Evolutionary conservation across 257 asterid genomes (phyloP), one percentile per base, ranked within the genome.

Genomic region (Penstemon barbatus): DNA sequence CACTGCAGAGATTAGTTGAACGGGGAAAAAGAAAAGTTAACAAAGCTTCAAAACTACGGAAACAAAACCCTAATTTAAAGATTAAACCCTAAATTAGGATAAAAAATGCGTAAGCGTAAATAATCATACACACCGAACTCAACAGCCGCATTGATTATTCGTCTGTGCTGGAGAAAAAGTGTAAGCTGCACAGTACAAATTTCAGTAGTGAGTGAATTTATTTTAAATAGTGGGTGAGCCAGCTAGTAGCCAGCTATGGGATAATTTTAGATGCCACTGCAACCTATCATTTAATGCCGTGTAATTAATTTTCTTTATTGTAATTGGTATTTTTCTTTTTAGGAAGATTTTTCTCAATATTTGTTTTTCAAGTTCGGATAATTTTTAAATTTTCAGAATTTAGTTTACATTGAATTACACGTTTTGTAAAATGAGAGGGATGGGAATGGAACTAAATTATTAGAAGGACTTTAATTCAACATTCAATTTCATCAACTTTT

Each of bases 121-220:
- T 59, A 77, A 77, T 71, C 75, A 69, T 45, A 56, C 64, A 72
- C 72, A 70, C 75, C 86, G 12, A 78, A 78, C 83, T 68, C 82
- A 81, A 76, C 84, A 78, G 64, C 83, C 51, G 68, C 70, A 62
- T 60, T 68, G 73, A 79, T 57, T 74, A 67, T 46, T n/a, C 8
- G 58, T 43, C 66, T 42, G 64, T 42, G 37, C 43, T 48, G 58
- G 75, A 75, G 73, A 78, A 33, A 18, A 69, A 57, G 57, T 45
- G 40, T 0, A 1, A 52, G 4, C 25, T 55, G 41, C 43, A 49
- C 46, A 63, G 65, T 44, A 69, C n/a, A 42, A 52, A 55, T 51
- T 55, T 4, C 25, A 54, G 44, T 42, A 33, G 40, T 1, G 76
- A 65, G 53, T 51, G 6, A 40, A 41, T 2, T 10, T 15, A 15